These are phyloP conservation scores for Echinochloa phyllopogon DNA, from an alignment of 176 grass and related monocot species.

Conservation along the genomic window DNA sequence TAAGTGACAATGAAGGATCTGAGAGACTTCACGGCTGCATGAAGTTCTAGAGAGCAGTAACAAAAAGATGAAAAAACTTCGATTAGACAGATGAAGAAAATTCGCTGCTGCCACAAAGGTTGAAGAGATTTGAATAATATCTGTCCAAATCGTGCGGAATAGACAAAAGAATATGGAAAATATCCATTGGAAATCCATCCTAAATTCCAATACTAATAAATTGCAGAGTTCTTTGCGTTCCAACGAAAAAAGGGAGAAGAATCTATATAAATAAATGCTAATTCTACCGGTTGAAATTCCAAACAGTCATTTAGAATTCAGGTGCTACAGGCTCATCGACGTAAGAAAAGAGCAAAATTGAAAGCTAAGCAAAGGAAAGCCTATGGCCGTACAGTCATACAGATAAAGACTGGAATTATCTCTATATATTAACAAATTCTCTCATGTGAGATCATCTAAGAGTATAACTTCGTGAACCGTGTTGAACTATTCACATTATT, in stretches of 20 bases:
- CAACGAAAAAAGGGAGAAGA: neutral
- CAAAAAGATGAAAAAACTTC: neutral
- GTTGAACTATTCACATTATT: too few relatives aligned
- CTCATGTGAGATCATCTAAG: too few relatives aligned
- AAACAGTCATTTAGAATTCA: neutral
- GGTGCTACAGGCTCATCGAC: neutral
- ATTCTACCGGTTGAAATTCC: neutral
- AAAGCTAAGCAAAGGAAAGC: neutral
- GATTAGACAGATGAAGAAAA: neutral
- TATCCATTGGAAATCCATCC: neutral
- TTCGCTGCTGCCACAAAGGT: neutral
- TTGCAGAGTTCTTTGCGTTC: neutral
- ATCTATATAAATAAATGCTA: neutral
- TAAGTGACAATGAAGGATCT: neutral
- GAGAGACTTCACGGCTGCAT: neutral
- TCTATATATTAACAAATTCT: neutral
- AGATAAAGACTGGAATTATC: neutral
- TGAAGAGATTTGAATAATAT: neutral
- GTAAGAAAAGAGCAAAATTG: neutral
- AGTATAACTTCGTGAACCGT: too few relatives aligned
- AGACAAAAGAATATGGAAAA: neutral
- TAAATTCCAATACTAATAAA: neutral
- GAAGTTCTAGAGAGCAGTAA: neutral
- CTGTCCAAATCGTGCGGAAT: neutral
- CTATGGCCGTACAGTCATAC: neutral